A percentile compares a stretch with the other conserved stretches of the same genome.
Evolutionary conservation across 192 early-diverging fungal species (phyloP).

Genomic region (Dissophora ornata): DNA sequence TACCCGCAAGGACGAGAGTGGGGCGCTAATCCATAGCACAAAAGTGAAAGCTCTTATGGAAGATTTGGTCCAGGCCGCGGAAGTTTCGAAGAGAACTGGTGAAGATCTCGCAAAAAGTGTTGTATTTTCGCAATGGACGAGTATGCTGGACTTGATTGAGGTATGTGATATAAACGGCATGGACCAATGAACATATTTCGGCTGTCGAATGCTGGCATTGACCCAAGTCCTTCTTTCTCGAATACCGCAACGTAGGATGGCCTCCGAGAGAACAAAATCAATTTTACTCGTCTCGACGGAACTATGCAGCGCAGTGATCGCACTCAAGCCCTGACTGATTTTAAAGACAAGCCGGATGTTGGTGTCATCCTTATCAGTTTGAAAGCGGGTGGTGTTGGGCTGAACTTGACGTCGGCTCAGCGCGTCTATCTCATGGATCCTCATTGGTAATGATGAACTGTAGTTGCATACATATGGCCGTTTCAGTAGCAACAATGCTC

Average conservation of each 20-base stretch:
- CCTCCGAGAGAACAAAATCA: conserved; percentile 65
- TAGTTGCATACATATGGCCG: too few species aligned
- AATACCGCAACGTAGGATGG: conserved; percentile 38
- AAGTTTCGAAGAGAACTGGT: conserved; percentile 6
- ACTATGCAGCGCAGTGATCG: conserved; percentile 73
- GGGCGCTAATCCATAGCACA: conserved; percentile 54
- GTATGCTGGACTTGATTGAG: conserved; percentile 83
- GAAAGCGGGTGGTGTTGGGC: conserved; percentile 81
- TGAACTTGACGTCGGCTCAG: conserved; percentile 80
- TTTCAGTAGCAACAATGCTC: too few species aligned
- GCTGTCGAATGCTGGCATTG: too few species aligned
- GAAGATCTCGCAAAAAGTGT: conserved; percentile 72
- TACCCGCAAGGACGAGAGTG: conserved; percentile 33
- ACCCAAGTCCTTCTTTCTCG: background rate
- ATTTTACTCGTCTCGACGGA: conserved; percentile 83
- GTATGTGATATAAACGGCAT: too few species aligned
- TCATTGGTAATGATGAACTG: conserved; percentile 29
- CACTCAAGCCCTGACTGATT: conserved; percentile 63
- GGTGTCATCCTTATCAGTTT: conserved; percentile 77
- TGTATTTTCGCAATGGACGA: conserved; percentile 96
- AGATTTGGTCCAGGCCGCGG: conserved; percentile 50
- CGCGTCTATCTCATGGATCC: conserved; percentile 79
- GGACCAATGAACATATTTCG: background rate
- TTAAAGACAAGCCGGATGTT: conserved; percentile 64
- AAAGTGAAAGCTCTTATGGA: conserved; percentile 63